Conservation (phyloP, 441 rosid species). For the Cnidoscolus chayamansa region DNA sequence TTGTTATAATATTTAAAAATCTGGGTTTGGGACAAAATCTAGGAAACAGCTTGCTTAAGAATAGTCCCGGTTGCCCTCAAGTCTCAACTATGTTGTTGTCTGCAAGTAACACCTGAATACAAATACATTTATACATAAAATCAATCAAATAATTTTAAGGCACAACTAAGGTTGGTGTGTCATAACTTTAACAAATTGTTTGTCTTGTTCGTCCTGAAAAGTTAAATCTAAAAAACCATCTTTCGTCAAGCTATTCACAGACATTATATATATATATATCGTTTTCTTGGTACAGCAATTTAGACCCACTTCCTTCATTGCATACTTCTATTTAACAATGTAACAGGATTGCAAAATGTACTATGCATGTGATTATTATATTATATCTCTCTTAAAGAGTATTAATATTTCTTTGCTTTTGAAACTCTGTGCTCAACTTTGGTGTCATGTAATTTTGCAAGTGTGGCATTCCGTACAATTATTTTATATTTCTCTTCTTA, state of each 20-base stretch:
- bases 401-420: too few species aligned
- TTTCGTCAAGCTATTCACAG: conserved; percentile 19
- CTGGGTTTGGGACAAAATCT: background rate
- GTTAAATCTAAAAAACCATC: conserved; percentile 6
- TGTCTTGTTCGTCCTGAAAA: conserved; percentile 4
- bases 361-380: too few species aligned
- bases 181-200: background rate
- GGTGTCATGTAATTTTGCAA: background rate
- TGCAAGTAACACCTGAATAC: background rate
- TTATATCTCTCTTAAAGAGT: too few species aligned
- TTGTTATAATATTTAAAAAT: background rate
- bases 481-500: background rate
- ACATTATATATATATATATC: background rate
- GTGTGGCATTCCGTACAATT: conserved; percentile 19
- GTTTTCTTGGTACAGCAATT: background rate
- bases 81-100: conserved; percentile 1
- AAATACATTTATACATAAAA: too few species aligned
- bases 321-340: background rate
- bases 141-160: too few species aligned
- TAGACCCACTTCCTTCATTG: background rate
- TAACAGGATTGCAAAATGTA: too few species aligned
- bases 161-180: too few species aligned
- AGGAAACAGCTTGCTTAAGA: background rate
- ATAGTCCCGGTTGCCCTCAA: conserved; percentile 6
- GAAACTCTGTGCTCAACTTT: background rate